phyloP scores from a whole-genome alignment of 2,329 filamentous ascomycete species.

The Pseudodiploospora longispora region DNA sequence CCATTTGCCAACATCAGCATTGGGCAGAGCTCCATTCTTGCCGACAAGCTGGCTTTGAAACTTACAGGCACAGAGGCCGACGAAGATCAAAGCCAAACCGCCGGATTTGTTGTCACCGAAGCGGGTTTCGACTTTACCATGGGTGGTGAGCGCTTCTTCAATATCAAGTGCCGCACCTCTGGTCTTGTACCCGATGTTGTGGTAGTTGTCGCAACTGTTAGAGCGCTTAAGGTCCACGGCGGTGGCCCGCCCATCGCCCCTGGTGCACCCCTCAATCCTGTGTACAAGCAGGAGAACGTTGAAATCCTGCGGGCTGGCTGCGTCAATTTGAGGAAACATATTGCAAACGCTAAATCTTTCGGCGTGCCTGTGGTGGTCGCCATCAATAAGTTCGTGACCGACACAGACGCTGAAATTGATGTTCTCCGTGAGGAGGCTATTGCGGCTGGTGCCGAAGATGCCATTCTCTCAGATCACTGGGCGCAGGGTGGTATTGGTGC shows the following conservation, averaged over 20 bases:
- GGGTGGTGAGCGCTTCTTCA: constrained; percentile 99
- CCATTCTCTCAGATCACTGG: constrained; percentile 93
- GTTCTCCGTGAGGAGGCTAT: constrained; percentile 87
- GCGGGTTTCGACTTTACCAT: constrained; percentile 99
- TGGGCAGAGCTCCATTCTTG: constrained; percentile 88
- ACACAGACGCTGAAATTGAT: constrained; percentile 85
- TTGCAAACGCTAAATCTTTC: constrained; percentile 79
- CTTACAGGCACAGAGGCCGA: constrained; percentile 89
- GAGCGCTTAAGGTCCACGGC: constrained; percentile 93
- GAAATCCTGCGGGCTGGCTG: constrained; percentile 86
- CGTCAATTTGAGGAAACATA: constrained; percentile 92
- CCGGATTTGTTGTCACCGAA: constrained; percentile 92
- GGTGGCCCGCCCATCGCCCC: constrained; percentile 90
- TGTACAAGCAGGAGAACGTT: constrained; percentile 90
- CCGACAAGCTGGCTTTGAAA: constrained; percentile 92
- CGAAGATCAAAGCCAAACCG: constrained; percentile 73
- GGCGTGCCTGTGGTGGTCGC: constrained; percentile 92
- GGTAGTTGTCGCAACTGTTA: constrained; percentile 89
- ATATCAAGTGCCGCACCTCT: constrained; percentile 97
- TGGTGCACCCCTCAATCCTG: constrained; percentile 73
- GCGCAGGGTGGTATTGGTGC: constrained; percentile 89
- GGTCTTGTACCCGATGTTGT: constrained; percentile 89
- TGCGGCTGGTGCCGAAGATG: constrained; percentile 86
- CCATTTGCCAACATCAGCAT: constrained; percentile 99
- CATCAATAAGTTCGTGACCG: constrained; percentile 93